phyloP scores from a whole-genome alignment of 768 basidiomycete species.

The Fomitopsis serialis region DNA sequence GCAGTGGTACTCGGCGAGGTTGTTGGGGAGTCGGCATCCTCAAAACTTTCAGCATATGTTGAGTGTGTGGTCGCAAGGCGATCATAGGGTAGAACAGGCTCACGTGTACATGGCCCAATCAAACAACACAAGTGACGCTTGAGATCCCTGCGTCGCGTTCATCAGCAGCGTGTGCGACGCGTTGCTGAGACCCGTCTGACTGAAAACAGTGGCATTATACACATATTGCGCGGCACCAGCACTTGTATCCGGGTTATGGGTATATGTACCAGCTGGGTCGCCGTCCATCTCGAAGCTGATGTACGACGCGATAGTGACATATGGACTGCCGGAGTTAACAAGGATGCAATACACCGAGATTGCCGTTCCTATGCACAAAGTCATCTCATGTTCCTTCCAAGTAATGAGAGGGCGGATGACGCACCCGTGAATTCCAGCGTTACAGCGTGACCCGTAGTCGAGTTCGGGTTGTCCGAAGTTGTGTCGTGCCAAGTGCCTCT shows the following conservation, averaged over 20 bases:
- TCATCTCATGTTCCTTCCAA: background rate
- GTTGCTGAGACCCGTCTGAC: background rate
- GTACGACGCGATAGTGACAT: background rate
- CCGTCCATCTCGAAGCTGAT: background rate
- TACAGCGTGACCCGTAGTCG: background rate
- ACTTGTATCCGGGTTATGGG: background rate
- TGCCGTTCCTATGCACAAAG: background rate
- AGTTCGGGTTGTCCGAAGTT: background rate
- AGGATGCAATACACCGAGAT: background rate
- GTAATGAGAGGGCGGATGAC: background rate
- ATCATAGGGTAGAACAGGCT: too few relatives aligned
- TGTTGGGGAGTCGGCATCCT: too few relatives aligned
- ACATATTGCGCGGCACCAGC: background rate
- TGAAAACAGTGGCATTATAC: background rate
- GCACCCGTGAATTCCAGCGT: background rate
- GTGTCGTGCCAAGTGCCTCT: slow-evolving; percentile 12
- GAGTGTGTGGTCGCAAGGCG: too few relatives aligned
- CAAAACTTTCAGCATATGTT: too few relatives aligned
- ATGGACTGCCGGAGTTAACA: background rate
- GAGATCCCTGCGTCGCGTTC: background rate
- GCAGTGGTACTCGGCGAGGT: too few relatives aligned
- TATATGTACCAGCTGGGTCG: background rate
- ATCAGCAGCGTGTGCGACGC: background rate
- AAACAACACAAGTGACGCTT: background rate
- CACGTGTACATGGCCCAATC: background rate